Percentiles rank a stretch among this genome's conserved stretches.
Evolutionary conservation across 441 rosid genomes (phyloP).

Genomic region (Eutrema salsugineum): DNA sequence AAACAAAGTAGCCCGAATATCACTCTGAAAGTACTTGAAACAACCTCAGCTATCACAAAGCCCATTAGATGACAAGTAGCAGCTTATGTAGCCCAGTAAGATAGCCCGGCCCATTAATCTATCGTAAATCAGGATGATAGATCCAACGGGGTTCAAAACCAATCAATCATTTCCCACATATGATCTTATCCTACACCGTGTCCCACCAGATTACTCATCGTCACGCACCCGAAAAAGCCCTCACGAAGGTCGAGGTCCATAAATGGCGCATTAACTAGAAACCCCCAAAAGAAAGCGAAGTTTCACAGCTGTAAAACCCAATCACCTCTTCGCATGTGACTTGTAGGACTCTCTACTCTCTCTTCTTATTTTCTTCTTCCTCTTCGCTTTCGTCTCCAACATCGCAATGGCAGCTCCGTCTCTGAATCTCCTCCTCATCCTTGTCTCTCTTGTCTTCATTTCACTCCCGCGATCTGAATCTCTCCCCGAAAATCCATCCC

Average conservation of each 20-base stretch:
- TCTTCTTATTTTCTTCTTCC: neutral
- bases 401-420: constrained; percentile 40
- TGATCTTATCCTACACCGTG: constrained; percentile 11
- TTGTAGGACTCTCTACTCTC: neutral
- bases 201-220: constrained; percentile 19
- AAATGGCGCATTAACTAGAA: constrained; percentile 39
- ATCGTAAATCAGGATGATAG: neutral
- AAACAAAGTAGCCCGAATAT: neutral
- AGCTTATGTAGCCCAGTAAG: neutral
- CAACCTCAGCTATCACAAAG: neutral
- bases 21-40: neutral
- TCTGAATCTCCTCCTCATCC: constrained; percentile 10
- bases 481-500: constrained; percentile 38
- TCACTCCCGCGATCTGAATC: constrained; percentile 15
- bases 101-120: constrained; percentile 15
- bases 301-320: constrained; percentile 39
- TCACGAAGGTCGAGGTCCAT: constrained; percentile 35
- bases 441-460: constrained; percentile 9
- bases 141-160: constrained; percentile 19
- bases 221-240: neutral
- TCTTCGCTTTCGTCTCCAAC: neutral
- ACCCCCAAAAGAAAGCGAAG: constrained; percentile 24
- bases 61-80: neutral
- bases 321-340: constrained; percentile 28
- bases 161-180: neutral